Conservation (phyloP, 805 yeast genomes). For the Monosporozyma aquatica region DNA sequence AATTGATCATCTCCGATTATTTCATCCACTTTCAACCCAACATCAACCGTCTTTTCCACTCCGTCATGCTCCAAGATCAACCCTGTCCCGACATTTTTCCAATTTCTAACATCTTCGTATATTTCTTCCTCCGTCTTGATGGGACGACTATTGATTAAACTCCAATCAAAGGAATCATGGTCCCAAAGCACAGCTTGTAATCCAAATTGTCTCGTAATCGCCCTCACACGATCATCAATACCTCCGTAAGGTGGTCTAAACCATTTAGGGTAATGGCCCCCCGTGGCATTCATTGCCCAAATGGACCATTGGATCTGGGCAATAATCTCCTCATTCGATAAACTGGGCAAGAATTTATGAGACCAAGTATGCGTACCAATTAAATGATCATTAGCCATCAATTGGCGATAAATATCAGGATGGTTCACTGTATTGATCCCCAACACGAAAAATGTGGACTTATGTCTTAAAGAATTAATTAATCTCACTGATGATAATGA, state of each 20-base stretch:
- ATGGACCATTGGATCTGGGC: slow-evolving; percentile 92
- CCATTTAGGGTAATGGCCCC: slow-evolving; percentile 79
- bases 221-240: slow-evolving; percentile 74
- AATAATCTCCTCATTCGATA: slow-evolving; percentile 69
- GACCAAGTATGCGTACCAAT: slow-evolving; percentile 91
- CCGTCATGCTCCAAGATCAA: slow-evolving; percentile 85
- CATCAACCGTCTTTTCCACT: slow-evolving; percentile 52
- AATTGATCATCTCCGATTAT: slow-evolving; percentile 53
- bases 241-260: slow-evolving; percentile 98
- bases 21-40: slow-evolving; percentile 51
- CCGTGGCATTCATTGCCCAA: slow-evolving; percentile 97
- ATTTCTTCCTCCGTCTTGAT: slow-evolving; percentile 44
- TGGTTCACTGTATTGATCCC: slow-evolving; percentile 71
- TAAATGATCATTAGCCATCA: slow-evolving; percentile 59
- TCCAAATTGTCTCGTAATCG: slow-evolving; percentile 75
- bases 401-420: slow-evolving; percentile 61
- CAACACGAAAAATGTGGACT: slow-evolving; percentile 74
- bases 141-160: slow-evolving; percentile 41
- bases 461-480: slow-evolving; percentile 42
- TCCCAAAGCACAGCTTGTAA: slow-evolving; percentile 88
- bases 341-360: slow-evolving; percentile 71
- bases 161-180: slow-evolving; percentile 88
- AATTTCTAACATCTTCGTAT: slow-evolving; percentile 43
- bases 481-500: slow-evolving; percentile 58
- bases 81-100: slow-evolving; percentile 45